A percentile compares a stretch with the other conserved stretches of the same genome.
Evolutionary conservation across 2,329 filamentous ascomycete species (phyloP).

Genomic region (Trichocomaceae sp.): DNA sequence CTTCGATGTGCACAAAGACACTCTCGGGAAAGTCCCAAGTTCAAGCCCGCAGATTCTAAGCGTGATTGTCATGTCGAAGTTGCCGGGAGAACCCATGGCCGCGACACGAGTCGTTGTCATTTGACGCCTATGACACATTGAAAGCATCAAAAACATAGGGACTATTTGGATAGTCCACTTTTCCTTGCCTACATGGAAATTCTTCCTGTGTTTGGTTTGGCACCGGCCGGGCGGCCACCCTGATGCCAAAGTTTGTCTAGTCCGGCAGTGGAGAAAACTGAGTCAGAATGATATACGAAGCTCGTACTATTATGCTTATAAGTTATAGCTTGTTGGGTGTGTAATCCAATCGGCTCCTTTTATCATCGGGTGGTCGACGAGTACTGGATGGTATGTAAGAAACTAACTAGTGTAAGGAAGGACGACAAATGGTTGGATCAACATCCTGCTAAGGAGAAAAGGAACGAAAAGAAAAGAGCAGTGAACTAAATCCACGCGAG

Average conservation of each 20-base stretch:
- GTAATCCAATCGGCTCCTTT: neutral
- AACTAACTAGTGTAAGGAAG: neutral
- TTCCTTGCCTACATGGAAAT: slow-evolving; percentile 32
- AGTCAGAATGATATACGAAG: slow-evolving; percentile 2
- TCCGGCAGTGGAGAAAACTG: slow-evolving; percentile 6
- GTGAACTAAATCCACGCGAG: slow-evolving; percentile 14
- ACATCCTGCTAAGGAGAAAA: neutral
- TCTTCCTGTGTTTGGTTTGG: slow-evolving; percentile 40
- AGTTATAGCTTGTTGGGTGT: neutral
- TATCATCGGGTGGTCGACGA: neutral
- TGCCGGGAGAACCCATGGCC: neutral
- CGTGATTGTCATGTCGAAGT: neutral
- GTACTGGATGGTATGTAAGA: neutral
- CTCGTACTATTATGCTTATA: neutral
- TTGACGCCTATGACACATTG: slow-evolving; percentile 2
- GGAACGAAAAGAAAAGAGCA: slow-evolving; percentile 3
- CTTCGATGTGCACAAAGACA: neutral
- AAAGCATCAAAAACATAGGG: neutral
- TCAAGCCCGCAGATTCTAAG: neutral
- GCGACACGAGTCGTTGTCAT: neutral
- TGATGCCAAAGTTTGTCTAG: slow-evolving; percentile 9
- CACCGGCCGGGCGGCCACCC: slow-evolving; percentile 15
- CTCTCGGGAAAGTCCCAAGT: neutral
- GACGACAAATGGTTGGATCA: slow-evolving; percentile 6
- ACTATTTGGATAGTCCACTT: slow-evolving; percentile 13